phyloP scores from a whole-genome alignment of 352 stramenopile genomes.

The Phytophthora kernoviae region DNA sequence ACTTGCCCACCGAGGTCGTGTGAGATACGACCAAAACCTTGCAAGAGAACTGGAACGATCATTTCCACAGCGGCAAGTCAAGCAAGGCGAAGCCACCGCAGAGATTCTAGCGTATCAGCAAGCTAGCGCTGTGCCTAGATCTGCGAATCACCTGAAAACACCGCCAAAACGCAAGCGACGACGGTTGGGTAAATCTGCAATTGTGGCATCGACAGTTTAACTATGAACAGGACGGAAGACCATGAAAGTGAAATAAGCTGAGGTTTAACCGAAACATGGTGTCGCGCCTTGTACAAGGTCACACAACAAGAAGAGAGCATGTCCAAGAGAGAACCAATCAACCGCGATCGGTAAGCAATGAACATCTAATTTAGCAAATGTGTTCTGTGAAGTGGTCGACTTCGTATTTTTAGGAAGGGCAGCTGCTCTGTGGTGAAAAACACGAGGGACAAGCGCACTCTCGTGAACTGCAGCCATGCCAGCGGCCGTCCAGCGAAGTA shows the following conservation, averaged over 20 bases:
- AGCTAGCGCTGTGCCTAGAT: constrained; percentile 10
- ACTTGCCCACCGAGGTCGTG: constrained; percentile 38
- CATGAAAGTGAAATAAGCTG: constrained; percentile 7
- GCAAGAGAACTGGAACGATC: constrained; percentile 61
- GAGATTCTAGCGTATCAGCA: constrained; percentile 22
- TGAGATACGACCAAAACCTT: constrained; percentile 55
- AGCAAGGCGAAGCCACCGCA: constrained; percentile 27
- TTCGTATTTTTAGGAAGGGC: constrained; percentile 32
- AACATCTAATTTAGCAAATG: constrained; percentile 30
- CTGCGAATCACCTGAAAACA: constrained; percentile 30
- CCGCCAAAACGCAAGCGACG: constrained; percentile 46
- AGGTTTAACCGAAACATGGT: neutral
- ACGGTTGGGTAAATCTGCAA: constrained; percentile 27
- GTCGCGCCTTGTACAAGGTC: neutral
- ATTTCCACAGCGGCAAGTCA: constrained; percentile 46
- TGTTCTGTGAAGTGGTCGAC: constrained; percentile 13
- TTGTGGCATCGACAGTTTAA: constrained; percentile 17
- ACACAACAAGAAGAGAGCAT: constrained; percentile 7
- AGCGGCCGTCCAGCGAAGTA: constrained; percentile 62
- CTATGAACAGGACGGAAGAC: constrained; percentile 3
- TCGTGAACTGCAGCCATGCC: constrained; percentile 12
- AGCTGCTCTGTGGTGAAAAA: neutral
- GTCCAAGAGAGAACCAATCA: constrained; percentile 14
- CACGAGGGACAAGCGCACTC: constrained; percentile 1
- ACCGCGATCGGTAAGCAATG: constrained; percentile 21